phyloP scores from a whole-genome alignment of 441 rosid genomes.

The Erysimum cheiri region DNA sequence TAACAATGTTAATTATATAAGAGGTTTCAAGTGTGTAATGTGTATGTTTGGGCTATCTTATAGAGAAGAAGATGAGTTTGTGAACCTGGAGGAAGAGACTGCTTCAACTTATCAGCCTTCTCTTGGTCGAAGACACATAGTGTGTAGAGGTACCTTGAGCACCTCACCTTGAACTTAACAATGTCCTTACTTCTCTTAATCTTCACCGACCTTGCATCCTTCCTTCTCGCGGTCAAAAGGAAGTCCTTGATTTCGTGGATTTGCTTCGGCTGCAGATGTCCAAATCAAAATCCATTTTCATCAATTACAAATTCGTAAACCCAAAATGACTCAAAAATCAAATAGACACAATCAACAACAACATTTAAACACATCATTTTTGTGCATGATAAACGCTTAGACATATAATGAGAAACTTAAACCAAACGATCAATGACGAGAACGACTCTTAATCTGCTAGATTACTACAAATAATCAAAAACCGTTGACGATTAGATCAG shows the following conservation, averaged over 20 bases:
- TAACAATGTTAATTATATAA: neutral
- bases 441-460: neutral
- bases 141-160: constrained; percentile 74
- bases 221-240: constrained; percentile 75
- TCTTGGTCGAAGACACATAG: constrained; percentile 67
- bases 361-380: neutral
- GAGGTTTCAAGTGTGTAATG: neutral
- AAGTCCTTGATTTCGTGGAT: constrained; percentile 79
- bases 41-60: neutral
- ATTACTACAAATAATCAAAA: neutral
- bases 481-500: neutral
- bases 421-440: neutral
- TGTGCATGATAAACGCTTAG: neutral
- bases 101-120: constrained; percentile 79
- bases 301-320: neutral
- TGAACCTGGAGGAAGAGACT: constrained; percentile 73
- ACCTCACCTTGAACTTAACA: constrained; percentile 82
- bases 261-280: constrained; percentile 62
- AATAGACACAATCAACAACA: neutral
- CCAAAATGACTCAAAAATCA: neutral
- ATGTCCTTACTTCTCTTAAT: constrained; percentile 71
- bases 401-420: neutral
- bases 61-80: neutral
- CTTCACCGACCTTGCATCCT: constrained; percentile 74
- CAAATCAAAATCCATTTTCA: constrained; percentile 1